A percentile compares a stretch with the other conserved stretches of the same genome.
These are phyloP conservation scores for Penicillium sp. DNA, from an alignment of 2,329 filamentous ascomycete genomes.

Conservation along the genomic window DNA sequence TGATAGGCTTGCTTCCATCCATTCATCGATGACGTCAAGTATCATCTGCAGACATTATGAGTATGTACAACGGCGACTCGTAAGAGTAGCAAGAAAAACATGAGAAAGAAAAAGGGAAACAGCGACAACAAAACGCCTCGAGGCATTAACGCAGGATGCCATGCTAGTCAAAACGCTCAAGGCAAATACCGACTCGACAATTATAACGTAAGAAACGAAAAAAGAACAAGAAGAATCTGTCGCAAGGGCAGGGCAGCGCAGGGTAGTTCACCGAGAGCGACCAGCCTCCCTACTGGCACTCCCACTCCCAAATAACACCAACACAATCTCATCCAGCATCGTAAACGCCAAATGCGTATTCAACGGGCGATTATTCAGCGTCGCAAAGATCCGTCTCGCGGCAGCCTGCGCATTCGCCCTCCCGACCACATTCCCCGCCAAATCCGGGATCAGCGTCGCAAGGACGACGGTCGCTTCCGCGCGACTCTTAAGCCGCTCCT, in stretches of 20 bases:
- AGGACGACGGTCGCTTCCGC: constrained; percentile 88
- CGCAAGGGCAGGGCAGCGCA: background rate
- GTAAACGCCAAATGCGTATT: constrained; percentile 76
- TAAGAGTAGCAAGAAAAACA: background rate
- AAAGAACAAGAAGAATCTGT: background rate
- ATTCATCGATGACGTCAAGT: background rate
- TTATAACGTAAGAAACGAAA: background rate
- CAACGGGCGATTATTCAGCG: constrained; percentile 84
- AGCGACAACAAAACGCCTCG: background rate
- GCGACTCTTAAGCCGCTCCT: constrained; percentile 76
- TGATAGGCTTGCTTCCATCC: background rate
- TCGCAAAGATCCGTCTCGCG: constrained; percentile 83
- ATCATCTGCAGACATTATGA: constrained; percentile 6
- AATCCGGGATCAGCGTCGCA: constrained; percentile 83
- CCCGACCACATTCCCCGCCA: constrained; percentile 91
- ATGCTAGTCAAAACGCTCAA: background rate
- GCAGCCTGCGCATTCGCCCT: constrained; percentile 88
- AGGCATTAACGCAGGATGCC: background rate
- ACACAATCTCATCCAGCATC: constrained; percentile 69
- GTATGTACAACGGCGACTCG: constrained; percentile 1
- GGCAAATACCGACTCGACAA: background rate
- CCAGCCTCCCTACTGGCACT: constrained; percentile 14
- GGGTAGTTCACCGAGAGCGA: constrained; percentile 12
- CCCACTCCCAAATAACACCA: constrained; percentile 59
- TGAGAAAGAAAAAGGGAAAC: background rate